Base-by-base conservation (phyloP, 108 stramenopile genomes). In the Seminavis robusta region DNA sequence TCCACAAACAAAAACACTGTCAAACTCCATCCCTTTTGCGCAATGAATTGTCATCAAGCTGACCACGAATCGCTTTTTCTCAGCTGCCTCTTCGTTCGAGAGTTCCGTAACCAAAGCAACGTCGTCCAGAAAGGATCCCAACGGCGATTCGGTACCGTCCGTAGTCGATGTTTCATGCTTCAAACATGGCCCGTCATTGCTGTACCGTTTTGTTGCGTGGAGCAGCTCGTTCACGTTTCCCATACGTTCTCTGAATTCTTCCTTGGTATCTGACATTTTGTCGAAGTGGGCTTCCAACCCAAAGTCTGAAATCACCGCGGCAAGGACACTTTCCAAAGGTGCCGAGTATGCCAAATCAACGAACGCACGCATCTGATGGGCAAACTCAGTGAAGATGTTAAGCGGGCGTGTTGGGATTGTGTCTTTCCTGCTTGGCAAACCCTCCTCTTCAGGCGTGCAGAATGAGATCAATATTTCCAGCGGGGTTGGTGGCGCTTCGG, bases 31-130 rank as follows among this genome's bases (percentile, higher is more conserved):
- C 16, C 95, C 95, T 64, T 96, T 96, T 45, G 83, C 80, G 9
- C 87, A 83, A 61, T 96, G 95, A 32, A 96, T 82, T 15, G 95
- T 94, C 88, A 94, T 91, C 26, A 96, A 59, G 52, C 78, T 86
- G 0, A 76, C 92, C 17, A 83, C 69, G 17, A 86, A 40, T n/a
- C 72, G 47, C 19, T 66, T 67, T 16, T 55, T 40, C 3, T 74
- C 52, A 10, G 50, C 16, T 19, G 46, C 64, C 33, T 73, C 49
- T 10, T 74, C 83, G 27, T 65, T 63, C n/a, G 71, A 71, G 8
- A 77, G 63, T 23, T 90, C 89, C 19, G 80, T 71, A n/a, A 91
- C 71, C 11, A 91, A 65, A 19, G 89, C 77, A 16, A 87, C 79
- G 55, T 87, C 85, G 57, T 91, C 89, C 24, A 91, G 47, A 47